Evolutionary conservation across 208 protist genomes (phyloP).

Genomic region (Acanthamoeba sp.): DNA sequence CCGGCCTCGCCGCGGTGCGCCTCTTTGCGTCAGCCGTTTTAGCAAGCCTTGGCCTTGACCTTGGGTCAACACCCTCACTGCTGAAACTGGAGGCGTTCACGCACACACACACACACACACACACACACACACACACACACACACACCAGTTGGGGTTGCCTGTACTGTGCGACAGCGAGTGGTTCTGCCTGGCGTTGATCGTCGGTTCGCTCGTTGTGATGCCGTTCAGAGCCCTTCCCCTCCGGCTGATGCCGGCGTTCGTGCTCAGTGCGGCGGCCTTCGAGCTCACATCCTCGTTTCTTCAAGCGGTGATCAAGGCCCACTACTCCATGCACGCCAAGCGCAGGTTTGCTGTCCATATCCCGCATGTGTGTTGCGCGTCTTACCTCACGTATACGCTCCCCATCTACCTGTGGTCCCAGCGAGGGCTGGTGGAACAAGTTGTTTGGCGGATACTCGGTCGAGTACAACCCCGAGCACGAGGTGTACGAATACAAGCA

Average conservation of each 20-base stretch:
- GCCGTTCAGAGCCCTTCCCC: background rate
- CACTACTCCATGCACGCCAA: background rate
- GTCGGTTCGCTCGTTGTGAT: background rate
- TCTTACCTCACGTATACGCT: no score
- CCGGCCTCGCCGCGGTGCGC: no score
- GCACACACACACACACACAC: no score
- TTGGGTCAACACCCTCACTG: no score
- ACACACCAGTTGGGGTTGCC: background rate
- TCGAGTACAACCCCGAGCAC: background rate
- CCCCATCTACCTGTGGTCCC: no score
- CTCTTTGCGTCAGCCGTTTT: no score
- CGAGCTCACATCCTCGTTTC: background rate
- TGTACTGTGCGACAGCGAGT: background rate
- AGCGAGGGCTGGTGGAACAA: conserved; percentile 24
- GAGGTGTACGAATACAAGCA: conserved; percentile 26
- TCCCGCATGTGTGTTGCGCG: no score
- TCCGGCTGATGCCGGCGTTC: background rate
- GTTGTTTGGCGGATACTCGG: background rate
- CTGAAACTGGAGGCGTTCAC: no score
- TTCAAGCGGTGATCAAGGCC: background rate
- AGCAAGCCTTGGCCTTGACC: no score
- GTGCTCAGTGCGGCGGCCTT: background rate
- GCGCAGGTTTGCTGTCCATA: background rate
- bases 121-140: no score
- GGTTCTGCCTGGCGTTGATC: background rate